Percentiles rank a stretch among this genome's conserved stretches.
Conservation (phyloP, 192 early-diverging fungal species). For the Backusella macrospora region DNA sequence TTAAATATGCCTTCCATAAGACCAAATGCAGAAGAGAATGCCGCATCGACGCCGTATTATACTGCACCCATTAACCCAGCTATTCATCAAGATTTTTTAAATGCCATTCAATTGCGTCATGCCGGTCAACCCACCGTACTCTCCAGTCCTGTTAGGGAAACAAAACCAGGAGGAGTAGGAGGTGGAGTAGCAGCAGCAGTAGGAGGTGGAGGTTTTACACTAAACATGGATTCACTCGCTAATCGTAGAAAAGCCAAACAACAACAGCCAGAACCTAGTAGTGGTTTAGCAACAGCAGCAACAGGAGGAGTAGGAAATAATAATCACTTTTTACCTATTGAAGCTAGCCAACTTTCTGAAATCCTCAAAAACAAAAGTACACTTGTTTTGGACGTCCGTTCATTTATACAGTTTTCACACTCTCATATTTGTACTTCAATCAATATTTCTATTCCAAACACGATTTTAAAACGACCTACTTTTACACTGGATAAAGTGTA, state of each 20-base stretch:
- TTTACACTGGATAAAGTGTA: conserved; percentile 67
- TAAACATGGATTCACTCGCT: conserved; percentile 23
- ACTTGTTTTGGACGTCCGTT: conserved; percentile 67
- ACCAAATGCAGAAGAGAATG: not conserved
- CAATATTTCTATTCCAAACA: conserved; percentile 72
- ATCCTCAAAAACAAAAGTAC: not conserved
- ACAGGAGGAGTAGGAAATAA: not conserved
- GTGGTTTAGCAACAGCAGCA: not conserved
- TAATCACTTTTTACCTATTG: not conserved
- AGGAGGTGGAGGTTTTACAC: not conserved
- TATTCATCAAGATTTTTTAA: conserved; percentile 41
- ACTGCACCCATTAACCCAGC: conserved; percentile 43
- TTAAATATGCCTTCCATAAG: conserved; percentile 26
- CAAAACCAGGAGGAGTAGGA: conserved; percentile 2
- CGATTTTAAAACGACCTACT: conserved; percentile 67
- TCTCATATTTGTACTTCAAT: conserved; percentile 61
- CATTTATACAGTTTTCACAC: conserved; percentile 55
- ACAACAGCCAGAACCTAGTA: conserved; percentile 13
- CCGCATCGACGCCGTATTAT: conserved; percentile 34
- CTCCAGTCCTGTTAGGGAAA: conserved; percentile 3
- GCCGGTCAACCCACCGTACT: conserved; percentile 27
- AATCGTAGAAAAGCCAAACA: conserved; percentile 17
- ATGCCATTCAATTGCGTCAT: conserved; percentile 43
- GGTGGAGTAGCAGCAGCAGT: not conserved
- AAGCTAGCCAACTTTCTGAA: not conserved